Evolutionary conservation across 208 protist species (phyloP).

Genomic region (Entamoeba nuttalli): DNA sequence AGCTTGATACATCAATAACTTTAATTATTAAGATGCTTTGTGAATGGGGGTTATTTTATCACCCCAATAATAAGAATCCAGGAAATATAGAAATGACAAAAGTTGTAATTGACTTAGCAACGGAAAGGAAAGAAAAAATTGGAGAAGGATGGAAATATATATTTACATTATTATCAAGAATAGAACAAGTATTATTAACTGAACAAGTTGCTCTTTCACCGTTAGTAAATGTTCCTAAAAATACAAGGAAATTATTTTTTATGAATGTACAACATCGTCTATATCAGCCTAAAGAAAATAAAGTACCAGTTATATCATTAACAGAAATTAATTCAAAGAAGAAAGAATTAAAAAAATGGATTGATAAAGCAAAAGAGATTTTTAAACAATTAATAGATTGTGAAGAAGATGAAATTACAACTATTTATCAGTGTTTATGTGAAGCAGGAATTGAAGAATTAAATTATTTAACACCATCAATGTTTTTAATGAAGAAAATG

Average conservation of each 20-base stretch:
- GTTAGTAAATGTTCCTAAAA: not conserved
- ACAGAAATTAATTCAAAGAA: not conserved
- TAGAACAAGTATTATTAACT: not conserved
- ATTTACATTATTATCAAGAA: not conserved
- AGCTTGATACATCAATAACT: not conserved
- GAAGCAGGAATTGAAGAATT: not conserved
- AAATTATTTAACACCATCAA: not conserved
- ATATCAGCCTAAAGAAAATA: not conserved
- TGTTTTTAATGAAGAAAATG: not conserved
- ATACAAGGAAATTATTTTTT: not conserved
- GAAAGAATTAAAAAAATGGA: not conserved
- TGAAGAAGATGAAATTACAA: not conserved
- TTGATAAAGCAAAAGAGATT: not conserved
- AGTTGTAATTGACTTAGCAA: not conserved
- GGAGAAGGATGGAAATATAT: not conserved
- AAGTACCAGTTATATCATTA: not conserved
- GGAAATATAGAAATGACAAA: not conserved
- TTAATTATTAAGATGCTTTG: not conserved
- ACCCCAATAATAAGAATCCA: not conserved
- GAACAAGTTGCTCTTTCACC: not conserved
- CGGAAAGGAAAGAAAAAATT: not conserved
- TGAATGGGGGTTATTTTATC: not conserved
- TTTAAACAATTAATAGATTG: not conserved
- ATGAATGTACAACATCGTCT: not conserved
- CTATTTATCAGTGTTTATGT: not conserved